Evolutionary conservation across 768 basidiomycete genomes (phyloP).

Genomic region (Mrakia blollopis): DNA sequence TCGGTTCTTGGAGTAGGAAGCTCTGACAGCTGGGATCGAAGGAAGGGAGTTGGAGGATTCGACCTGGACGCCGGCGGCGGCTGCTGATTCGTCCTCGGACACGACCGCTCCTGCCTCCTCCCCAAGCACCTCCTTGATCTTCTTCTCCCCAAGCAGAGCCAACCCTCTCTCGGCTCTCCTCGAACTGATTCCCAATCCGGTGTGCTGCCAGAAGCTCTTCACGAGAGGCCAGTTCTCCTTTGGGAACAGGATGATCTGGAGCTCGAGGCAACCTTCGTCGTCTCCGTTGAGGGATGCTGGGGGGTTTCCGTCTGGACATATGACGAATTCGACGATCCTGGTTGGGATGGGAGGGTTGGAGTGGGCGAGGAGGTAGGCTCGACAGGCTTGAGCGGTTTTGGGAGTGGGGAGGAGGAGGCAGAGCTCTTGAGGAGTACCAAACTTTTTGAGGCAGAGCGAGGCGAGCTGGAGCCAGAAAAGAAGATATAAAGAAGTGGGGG

Average conservation of each 20-base stretch:
- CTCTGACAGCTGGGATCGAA: neutral
- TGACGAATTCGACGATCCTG: constrained; percentile 57
- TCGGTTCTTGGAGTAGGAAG: constrained; percentile 31
- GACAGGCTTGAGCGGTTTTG: constrained; percentile 66
- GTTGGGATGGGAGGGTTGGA: constrained; percentile 54
- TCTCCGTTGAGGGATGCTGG: constrained; percentile 36
- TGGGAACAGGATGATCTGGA: constrained; percentile 80
- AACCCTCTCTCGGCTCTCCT: constrained; percentile 79
- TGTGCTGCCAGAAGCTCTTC: constrained; percentile 95
- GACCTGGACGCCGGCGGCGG: neutral
- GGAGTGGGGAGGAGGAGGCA: constrained; percentile 76
- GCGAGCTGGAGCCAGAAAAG: constrained; percentile 65
- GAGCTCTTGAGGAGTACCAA: constrained; percentile 63
- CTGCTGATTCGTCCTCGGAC: neutral
- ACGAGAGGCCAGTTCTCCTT: constrained; percentile 58
- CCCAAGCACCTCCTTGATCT: constrained; percentile 7
- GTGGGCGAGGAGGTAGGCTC: constrained; percentile 55
- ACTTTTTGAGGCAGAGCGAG: constrained; percentile 67
- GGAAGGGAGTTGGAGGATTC: neutral
- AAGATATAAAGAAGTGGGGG: neutral
- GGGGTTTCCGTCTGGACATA: constrained; percentile 46
- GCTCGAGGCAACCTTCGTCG: constrained; percentile 47
- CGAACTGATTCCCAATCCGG: constrained; percentile 82
- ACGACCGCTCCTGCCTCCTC: neutral
- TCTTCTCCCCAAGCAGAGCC: constrained; percentile 57